Evolutionary conservation across 176 grass and related monocot genomes (phyloP), one percentile per base, ranked within the genome.

Genomic region (Bromus sterilis): DNA sequence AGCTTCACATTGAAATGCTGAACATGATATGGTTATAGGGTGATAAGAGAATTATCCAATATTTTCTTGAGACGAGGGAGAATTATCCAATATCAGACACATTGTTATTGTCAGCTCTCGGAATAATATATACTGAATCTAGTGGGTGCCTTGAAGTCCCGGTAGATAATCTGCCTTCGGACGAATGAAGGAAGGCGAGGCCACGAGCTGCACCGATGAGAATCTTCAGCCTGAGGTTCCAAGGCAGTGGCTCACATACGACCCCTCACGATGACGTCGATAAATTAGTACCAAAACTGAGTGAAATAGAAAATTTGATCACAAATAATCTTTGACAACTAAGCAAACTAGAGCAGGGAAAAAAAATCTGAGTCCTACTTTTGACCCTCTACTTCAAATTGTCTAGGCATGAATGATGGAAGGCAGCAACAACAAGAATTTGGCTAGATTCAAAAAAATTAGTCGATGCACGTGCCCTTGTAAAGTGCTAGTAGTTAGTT

Each of bases 101-200:
- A 16, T 48, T 48, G 14, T 48, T 48, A 48, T 48, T 48, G 15
- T 41, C 40, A 41, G 7, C 7, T 4, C 43, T 46, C 15, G 2
- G 8, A 3, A 46, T 14, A n/a, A 18, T 21, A 16, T 21, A 7
- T 62, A 62, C 59, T 72, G n/a, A 57, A 44, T 32, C 75, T 29
- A 59, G 64, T n/a, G n/a, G n/a, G n/a, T n/a, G n/a, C n/a, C n/a
- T n/a, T n/a, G n/a, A n/a, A n/a, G n/a, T n/a, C n/a, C 6, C 88
- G 88, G 73, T 90, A 90, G 33, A 90, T 90, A 7, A 90, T 31
- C 20, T 84, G 59, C 34, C 40, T 76, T 84, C 59, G 20, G 59
- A 75, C 41, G 82, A 11, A 53, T 84, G 82, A 42, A 84, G 32
- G 72, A 84, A 84, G 5, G 71, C 82, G 35, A 84, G 82, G 11